Evolutionary conservation across 2,329 filamentous ascomycete genomes (phyloP), one percentile per base, ranked within the genome.

Genomic region (Xylariaceae sp.): DNA sequence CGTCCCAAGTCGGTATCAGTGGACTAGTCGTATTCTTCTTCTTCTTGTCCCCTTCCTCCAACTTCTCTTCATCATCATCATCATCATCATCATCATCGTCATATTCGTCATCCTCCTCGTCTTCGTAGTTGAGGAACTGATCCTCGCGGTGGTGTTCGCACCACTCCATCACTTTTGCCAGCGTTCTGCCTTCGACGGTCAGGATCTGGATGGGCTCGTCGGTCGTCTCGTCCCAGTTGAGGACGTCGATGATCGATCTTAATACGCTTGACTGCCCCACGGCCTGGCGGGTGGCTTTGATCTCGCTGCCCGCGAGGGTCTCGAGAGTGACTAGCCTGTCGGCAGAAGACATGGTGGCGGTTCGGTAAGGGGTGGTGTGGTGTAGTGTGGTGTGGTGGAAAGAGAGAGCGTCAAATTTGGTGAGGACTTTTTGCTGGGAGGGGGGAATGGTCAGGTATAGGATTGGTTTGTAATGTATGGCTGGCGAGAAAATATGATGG

Each of bases 121-220:
- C 29, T 31, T 8, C 29, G 11, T 2, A 3, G 2, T 30, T 27
- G 11, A 39, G 29, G n/a, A 4, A 8, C 2, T 12, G 5, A 3
- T 52, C 51, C 0, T 6, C 34, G 26, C 45, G 29, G 19, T 51
- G 41, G 4, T 47, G 4, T 29, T 60, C 57, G n/a, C 57, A 60
- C 55, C 55, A 60, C 19, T 53, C 35, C 8, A 56, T 31, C 1
- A 58, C 27, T 11, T 53, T 50, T 5, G 26, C n/a, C 0, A 60
- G 42, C 12, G 32, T 32, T 1, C 50, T 31, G 3, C 46, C 55
- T 1, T n/a, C n/a, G 1, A 58, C 39, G 4, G 19, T 50, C 4
- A 50, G 52, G 3, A 58, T 9, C 1, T 55, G 52, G 3, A 60
- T 55, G 3, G 52, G 41, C n/a, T 19, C 1, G 35, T 6, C 19